Evolutionary conservation across 148 eudicot genomes (phyloP).

Genomic region (Simmondsia chinensis): DNA sequence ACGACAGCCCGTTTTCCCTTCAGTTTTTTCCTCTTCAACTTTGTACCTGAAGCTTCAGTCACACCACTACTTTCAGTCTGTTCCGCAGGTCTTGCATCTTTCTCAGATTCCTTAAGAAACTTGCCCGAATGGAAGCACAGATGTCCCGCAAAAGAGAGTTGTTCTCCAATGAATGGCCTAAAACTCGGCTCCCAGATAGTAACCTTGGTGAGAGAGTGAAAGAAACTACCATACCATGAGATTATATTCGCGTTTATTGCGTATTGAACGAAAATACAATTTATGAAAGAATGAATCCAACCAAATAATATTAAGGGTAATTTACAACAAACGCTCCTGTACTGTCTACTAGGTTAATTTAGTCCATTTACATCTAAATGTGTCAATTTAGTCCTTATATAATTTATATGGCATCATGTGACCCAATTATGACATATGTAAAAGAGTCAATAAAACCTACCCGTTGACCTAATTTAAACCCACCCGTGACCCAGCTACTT

Average conservation of each 20-base stretch:
- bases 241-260: conserved; percentile 4
- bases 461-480: no score
- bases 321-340: no score
- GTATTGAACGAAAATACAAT: no score
- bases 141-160: conserved; percentile 12
- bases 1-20: conserved; percentile 94
- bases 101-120: conserved; percentile 22
- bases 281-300: no score
- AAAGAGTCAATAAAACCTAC: no score
- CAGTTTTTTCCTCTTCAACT: conserved; percentile 68
- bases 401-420: no score
- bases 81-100: conserved; percentile 19
- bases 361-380: no score
- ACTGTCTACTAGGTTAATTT: no score
- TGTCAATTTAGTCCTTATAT: no score
- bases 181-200: conserved; percentile 8
- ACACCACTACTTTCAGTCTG: conserved; percentile 19
- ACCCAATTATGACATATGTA: no score
- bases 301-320: no score
- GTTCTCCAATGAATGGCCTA: conserved; percentile 13
- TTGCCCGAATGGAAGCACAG: conserved; percentile 36
- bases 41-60: conserved; percentile 20
- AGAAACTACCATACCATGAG: conserved; percentile 43
- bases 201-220: conserved; percentile 51
- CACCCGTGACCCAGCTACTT: no score